Evolutionary conservation across 306 rosid genomes (phyloP), one percentile per base, ranked within the genome.

Genomic region (Calophaca sinica): DNA sequence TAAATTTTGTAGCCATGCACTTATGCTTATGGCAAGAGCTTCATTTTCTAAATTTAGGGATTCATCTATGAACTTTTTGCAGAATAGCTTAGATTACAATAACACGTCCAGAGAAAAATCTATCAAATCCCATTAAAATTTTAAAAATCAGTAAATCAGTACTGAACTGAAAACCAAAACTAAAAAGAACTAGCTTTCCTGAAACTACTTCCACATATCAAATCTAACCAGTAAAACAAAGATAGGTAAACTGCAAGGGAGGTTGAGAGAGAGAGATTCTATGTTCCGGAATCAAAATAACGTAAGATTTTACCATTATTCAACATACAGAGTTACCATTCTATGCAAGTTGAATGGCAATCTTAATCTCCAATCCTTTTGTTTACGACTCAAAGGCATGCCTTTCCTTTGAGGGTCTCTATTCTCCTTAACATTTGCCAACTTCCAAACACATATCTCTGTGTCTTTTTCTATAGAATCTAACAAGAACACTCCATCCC

Each of bases 291-390:
- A 10, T 32, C 52, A 68, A 70, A 35, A 52, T n/a, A 62, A 77
- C 33, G 13, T 50, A 68, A 62, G 36, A 71, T 80, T 84, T 87
- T 80, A 61, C 66, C 54, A 84, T 45, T 70, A 84, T 29, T 78
- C 80, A 38, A 91, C 80, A 83, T 90, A 86, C 79, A 94, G 84
- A 76, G 83, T 86, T 79, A 90, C 96, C 87, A 73, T 86, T 73
- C 67, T 86, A 80, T 88, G 96, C 86, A 69, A 67, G 57, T 51
- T 80, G 80, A 81, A 94, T 53, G 97, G 87, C 77, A 94, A 76
- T 63, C 84, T 80, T 80, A 94, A 84, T 87, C 99, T 92, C 96
- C 99, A 91, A 82, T 92, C 96, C 80, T 69, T 88, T 78, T 84
- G 93, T 76, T 90, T 89, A 66, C 96, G 96, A 69, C 73, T 90